Conservation (phyloP, 257 asterid species). For the Lithospermum erythrorhizon region DNA sequence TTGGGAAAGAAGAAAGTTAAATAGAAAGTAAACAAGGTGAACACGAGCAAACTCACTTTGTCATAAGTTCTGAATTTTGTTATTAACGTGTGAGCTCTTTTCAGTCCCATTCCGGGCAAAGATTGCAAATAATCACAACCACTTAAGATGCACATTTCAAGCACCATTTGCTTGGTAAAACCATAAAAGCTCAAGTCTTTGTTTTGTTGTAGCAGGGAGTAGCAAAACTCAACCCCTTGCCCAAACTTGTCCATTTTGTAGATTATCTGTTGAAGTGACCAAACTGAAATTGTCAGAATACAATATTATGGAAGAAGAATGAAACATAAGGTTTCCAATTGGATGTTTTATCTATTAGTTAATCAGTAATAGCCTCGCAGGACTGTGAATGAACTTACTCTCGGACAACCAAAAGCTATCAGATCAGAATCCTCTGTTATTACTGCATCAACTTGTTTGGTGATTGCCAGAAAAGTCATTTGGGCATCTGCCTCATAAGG, state of each 20-base stretch:
- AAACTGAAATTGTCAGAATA: background rate
- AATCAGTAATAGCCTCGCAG: background rate
- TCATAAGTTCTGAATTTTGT: conserved; percentile 62
- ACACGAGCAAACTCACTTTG: conserved; percentile 36
- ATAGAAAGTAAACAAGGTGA: conserved; percentile 1
- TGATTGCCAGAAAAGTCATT: conserved; percentile 79
- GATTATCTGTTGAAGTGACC: conserved; percentile 46
- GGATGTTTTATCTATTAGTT: background rate
- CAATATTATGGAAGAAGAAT: background rate
- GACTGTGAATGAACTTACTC: conserved; percentile 41
- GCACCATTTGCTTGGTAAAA: conserved; percentile 76
- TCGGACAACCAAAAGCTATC: conserved; percentile 90
- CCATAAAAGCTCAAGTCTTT: conserved; percentile 65
- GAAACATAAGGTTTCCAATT: background rate
- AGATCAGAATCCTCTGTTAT: conserved; percentile 96
- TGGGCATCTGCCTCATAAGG: conserved; percentile 99
- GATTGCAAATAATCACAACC: conserved; percentile 95
- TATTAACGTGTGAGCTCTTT: conserved; percentile 71
- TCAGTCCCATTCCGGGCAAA: conserved; percentile 93
- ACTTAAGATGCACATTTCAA: conserved; percentile 95
- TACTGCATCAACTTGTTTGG: conserved; percentile 78
- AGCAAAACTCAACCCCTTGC: conserved; percentile 81
- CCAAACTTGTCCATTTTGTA: conserved; percentile 99
- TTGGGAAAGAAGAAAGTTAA: conserved; percentile 2
- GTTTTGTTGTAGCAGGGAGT: conserved; percentile 48